phyloP scores from a whole-genome alignment of 768 basidiomycete genomes.

The Mycena floridula region DNA sequence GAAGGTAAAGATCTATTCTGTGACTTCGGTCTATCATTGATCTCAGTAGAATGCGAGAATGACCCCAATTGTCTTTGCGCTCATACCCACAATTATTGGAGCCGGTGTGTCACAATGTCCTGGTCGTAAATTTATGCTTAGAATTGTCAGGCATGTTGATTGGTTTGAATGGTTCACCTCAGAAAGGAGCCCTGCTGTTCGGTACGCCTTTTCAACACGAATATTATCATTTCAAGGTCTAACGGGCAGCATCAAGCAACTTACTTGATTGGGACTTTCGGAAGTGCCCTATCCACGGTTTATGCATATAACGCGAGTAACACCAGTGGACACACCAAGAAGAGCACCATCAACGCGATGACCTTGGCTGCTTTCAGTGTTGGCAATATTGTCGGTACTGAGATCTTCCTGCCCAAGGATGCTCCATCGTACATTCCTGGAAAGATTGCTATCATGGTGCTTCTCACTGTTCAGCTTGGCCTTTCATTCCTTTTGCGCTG shows the following conservation, averaged over 20 bases:
- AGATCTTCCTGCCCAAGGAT: slow-evolving; percentile 58
- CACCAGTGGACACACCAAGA: slow-evolving; percentile 62
- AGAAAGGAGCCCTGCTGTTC: slow-evolving; percentile 50
- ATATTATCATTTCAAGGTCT: not conserved
- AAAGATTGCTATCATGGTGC: slow-evolving; percentile 58
- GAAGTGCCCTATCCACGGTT: slow-evolving; percentile 50
- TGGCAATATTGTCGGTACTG: slow-evolving; percentile 58
- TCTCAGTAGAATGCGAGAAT: slow-evolving; percentile 44
- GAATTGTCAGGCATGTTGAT: slow-evolving; percentile 38
- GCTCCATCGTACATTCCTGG: slow-evolving; percentile 61
- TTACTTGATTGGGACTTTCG: slow-evolving; percentile 50
- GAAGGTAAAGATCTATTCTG: slow-evolving; percentile 30
- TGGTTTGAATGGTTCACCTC: slow-evolving; percentile 39
- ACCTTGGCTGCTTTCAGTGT: slow-evolving; percentile 48
- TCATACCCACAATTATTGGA: slow-evolving; percentile 56
- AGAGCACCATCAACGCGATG: slow-evolving; percentile 59
- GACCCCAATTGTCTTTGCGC: slow-evolving; percentile 51
- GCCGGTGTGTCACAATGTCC: slow-evolving; percentile 26
- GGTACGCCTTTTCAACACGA: slow-evolving; percentile 34
- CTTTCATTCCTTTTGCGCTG: slow-evolving; percentile 44
- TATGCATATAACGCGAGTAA: slow-evolving; percentile 65
- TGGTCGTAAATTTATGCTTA: not conserved
- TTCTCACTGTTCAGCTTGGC: slow-evolving; percentile 45
- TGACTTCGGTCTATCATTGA: not conserved
- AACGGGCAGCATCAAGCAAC: slow-evolving; percentile 23